phyloP scores from a whole-genome alignment of 2,329 filamentous ascomycete genomes.

The Sporothrix variecibatus region DNA sequence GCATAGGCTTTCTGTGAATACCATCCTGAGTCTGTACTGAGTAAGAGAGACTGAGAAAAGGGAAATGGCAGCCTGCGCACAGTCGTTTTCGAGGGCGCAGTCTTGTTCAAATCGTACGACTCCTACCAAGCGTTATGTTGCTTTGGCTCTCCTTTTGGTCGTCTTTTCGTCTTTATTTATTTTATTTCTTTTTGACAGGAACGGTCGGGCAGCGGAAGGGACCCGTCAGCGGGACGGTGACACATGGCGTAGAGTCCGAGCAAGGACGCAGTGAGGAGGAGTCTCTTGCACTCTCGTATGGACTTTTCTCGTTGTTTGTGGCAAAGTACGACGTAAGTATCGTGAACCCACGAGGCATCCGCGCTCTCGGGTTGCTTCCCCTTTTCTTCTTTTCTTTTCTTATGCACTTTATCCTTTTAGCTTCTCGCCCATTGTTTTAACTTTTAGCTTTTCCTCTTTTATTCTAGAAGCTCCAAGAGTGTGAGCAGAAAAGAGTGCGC shows the following conservation, averaged over 20 bases:
- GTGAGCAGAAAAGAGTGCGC: not conserved
- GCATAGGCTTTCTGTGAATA: not conserved
- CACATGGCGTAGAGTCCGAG: not conserved
- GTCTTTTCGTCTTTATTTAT: too few species aligned
- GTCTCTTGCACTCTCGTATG: not conserved
- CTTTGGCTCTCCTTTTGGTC: not conserved
- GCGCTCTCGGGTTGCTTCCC: not conserved
- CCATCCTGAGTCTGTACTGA: not conserved
- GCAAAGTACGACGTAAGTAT: too few species aligned
- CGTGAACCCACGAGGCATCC: not conserved
- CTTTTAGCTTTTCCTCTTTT: not conserved
- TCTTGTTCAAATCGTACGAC: conserved; percentile 7
- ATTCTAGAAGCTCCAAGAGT: not conserved
- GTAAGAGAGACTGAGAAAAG: not conserved
- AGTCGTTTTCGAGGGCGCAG: not conserved
- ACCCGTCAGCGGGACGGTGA: not conserved
- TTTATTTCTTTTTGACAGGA: not conserved
- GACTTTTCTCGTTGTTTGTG: too few species aligned
- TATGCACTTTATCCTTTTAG: not conserved
- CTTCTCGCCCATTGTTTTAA: not conserved
- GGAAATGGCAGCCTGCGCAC: not conserved
- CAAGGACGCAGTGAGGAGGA: not conserved
- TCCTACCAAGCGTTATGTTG: not conserved
- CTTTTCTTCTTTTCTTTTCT: not conserved
- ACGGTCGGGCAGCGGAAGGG: not conserved